These are phyloP conservation scores for Cordyceps pruinosa DNA, from an alignment of 2,329 filamentous ascomycete genomes.

Conservation along the genomic window DNA sequence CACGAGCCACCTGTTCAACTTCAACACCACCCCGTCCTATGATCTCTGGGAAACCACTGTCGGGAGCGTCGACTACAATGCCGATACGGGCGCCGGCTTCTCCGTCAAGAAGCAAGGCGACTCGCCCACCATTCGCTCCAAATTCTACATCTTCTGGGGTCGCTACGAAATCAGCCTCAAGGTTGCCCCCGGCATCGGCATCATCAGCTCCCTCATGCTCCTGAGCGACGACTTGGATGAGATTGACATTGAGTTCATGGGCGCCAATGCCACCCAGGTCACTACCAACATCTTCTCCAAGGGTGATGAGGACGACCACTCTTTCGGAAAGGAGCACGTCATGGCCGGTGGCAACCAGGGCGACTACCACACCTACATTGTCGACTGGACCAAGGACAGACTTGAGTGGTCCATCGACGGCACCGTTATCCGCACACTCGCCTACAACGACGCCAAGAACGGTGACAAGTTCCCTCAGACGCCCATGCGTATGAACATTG, in stretches of 20 bases:
- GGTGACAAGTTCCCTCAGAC: slow-evolving; percentile 67
- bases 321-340: slow-evolving; percentile 55
- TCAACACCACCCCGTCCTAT: slow-evolving; percentile 54
- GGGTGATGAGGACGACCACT: slow-evolving; percentile 54
- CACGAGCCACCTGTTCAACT: slow-evolving; percentile 53
- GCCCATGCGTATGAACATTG: slow-evolving; percentile 62
- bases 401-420: slow-evolving; percentile 67
- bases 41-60: slow-evolving; percentile 63
- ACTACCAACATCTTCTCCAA: slow-evolving; percentile 78
- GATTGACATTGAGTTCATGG: slow-evolving; percentile 80
- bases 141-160: slow-evolving; percentile 83
- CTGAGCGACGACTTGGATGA: slow-evolving; percentile 81
- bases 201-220: slow-evolving; percentile 77
- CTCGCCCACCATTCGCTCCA: slow-evolving; percentile 70
- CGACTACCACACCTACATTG: slow-evolving; percentile 70
- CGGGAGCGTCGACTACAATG: slow-evolving; percentile 55
- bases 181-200: slow-evolving; percentile 65
- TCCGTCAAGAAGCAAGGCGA: slow-evolving; percentile 63
- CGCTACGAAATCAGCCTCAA: slow-evolving; percentile 72
- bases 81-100: slow-evolving; percentile 61
- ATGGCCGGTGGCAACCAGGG: slow-evolving; percentile 45
- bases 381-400: slow-evolving; percentile 60
- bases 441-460: slow-evolving; percentile 52
- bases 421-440: slow-evolving; percentile 55
- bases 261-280: slow-evolving; percentile 54